phyloP scores from a whole-genome alignment of 2,329 filamentous ascomycete species.

The Tricladium varicosporioides region DNA sequence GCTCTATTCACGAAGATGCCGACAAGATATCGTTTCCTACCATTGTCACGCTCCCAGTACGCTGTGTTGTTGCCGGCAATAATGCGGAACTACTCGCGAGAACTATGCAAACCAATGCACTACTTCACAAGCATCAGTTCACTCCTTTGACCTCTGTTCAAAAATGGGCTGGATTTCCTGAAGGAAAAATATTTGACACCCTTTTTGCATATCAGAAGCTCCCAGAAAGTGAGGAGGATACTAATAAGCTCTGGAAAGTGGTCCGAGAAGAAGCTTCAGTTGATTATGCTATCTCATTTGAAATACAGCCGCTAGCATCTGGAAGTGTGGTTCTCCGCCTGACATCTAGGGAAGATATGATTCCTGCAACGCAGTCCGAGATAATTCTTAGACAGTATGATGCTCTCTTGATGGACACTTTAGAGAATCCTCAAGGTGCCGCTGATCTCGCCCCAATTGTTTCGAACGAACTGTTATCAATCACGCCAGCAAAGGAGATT shows the following conservation, averaged over 20 bases:
- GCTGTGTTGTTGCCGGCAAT: slow-evolving; percentile 52
- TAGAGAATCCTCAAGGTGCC: slow-evolving; percentile 45
- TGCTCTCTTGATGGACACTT: slow-evolving; percentile 56
- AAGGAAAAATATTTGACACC: slow-evolving; percentile 74
- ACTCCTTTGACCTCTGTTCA: slow-evolving; percentile 71
- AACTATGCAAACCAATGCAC: slow-evolving; percentile 65
- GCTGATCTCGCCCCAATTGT: slow-evolving; percentile 23
- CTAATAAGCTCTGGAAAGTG: slow-evolving; percentile 52
- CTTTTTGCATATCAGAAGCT: slow-evolving; percentile 79
- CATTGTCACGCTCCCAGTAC: slow-evolving; percentile 75
- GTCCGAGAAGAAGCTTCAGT: slow-evolving; percentile 65
- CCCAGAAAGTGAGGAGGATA: slow-evolving; percentile 24
- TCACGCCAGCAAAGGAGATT: slow-evolving; percentile 58
- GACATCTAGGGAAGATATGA: slow-evolving; percentile 60
- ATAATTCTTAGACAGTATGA: slow-evolving; percentile 73
- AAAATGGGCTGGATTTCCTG: slow-evolving; percentile 63
- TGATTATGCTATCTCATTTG: slow-evolving; percentile 79
- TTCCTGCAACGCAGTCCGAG: slow-evolving; percentile 67
- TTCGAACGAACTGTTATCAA: slow-evolving; percentile 54
- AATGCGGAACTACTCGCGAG: slow-evolving; percentile 56
- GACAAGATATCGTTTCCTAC: slow-evolving; percentile 69
- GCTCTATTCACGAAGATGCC: slow-evolving; percentile 57
- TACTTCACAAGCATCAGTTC: slow-evolving; percentile 68
- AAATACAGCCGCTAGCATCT: slow-evolving; percentile 59
- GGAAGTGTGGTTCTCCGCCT: slow-evolving; percentile 59